These are phyloP conservation scores for Stenogyne calaminthoides DNA, from an alignment of 305 asterid species.

Conservation along the genomic window DNA sequence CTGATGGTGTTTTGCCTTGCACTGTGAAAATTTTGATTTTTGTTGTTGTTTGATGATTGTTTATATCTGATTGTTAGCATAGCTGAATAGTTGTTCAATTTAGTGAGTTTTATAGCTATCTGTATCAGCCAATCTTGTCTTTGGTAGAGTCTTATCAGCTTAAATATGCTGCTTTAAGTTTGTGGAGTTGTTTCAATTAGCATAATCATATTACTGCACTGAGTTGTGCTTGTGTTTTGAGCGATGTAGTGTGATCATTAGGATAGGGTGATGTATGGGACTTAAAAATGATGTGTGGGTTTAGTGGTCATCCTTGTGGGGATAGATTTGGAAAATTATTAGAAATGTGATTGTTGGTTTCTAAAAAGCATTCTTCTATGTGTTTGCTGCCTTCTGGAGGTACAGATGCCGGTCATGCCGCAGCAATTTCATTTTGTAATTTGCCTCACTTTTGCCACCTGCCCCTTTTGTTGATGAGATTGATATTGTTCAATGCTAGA, in stretches of 20 bases:
- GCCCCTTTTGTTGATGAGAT: neutral
- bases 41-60: neutral
- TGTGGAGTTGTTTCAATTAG: conserved; percentile 5
- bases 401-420: neutral
- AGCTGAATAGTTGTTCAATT: conserved; percentile 20
- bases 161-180: conserved; percentile 8
- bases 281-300: neutral
- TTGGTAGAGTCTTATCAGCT: neutral
- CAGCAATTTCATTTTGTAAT: neutral
- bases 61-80: neutral
- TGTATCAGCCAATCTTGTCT: conserved; percentile 2
- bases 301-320: conserved; percentile 7
- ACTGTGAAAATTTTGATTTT: neutral
- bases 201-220: neutral
- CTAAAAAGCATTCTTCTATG: neutral
- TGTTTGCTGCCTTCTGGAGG: conserved; percentile 17
- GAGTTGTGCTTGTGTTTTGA: neutral
- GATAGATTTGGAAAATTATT: conserved; percentile 7
- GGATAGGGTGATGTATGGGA: neutral
- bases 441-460: neutral
- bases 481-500: neutral
- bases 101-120: too few relatives aligned
- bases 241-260: neutral
- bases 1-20: conserved; percentile 9
- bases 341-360: conserved; percentile 3